Base-by-base conservation (phyloP, 2,329 filamentous ascomycete genomes). In the Neofusicoccum parvum region DNA sequence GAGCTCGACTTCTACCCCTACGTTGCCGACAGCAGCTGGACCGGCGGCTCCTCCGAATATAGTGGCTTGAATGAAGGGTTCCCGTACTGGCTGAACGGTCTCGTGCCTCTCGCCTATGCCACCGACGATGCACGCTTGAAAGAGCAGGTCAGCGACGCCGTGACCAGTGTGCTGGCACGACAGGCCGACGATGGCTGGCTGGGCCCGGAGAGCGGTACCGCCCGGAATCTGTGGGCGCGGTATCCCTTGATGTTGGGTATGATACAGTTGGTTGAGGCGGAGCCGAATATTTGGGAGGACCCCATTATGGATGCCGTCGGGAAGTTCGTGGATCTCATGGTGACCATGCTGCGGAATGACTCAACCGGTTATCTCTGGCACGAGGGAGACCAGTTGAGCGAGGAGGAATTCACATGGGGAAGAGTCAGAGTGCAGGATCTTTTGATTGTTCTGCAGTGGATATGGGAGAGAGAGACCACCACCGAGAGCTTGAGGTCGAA, bases 21-120 rank as follows among this genome's bases (percentile, higher is more conserved):
- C 67, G 84, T 87, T 12, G 76, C 79, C 3, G 72, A 85, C 66
- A 82, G 79, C 3, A 75, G 76, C 15, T 88, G 85, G 84, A 71
- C 85, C 1, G 85, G 84, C 2, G 83, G 84, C 5, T 69, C 76
- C 37, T 71, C 76, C 3, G 84, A 87, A 68, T 87, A 87, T 69
- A 84, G 80, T 12, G 73, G 74, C 23, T 74, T 87, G 2, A 80
- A 86, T 68, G 86, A 88, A 74, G 83, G 80, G 1, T 80, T 82
- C 32, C 83, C 85, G 0, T 88, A 88, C 71, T 87, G 85, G 83
- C 83, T 86, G 70, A 87, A 88, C 69, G 83, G 81, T 3, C 75
- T 87, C 1, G 85, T 88, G 1, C 84, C 86, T 17, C 77, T 87
- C 27, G 84, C 86, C 1, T 87, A 83, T 67, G 74, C 73, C 0